Evolutionary conservation across 768 basidiomycete genomes (phyloP).

Genomic region (Paxillus involutus): DNA sequence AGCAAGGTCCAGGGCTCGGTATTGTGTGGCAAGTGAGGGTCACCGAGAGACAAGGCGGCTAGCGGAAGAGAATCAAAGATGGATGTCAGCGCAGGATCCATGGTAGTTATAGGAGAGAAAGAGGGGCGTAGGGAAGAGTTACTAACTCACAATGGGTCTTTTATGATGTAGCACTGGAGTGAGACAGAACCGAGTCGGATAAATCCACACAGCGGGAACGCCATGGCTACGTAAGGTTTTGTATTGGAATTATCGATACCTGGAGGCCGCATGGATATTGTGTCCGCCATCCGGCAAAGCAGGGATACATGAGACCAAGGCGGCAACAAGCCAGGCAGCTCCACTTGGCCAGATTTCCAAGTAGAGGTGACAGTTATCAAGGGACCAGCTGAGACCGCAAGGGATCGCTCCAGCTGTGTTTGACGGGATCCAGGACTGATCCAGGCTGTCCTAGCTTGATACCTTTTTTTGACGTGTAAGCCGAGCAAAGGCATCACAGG

Average conservation of each 20-base stretch:
- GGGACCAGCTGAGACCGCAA: not conserved
- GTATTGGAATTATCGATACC: constrained; percentile 7
- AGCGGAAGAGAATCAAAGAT: constrained; percentile 1
- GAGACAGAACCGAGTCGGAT: constrained; percentile 21
- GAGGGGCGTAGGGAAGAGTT: constrained; percentile 1
- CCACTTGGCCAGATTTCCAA: not conserved
- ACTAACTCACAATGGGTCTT: constrained; percentile 15
- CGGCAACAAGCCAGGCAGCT: not conserved
- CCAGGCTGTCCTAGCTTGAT: too few relatives aligned
- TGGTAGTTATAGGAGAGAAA: not conserved
- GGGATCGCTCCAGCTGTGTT: not conserved
- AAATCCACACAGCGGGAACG: constrained; percentile 21
- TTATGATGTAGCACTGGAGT: constrained; percentile 28
- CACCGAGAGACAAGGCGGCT: constrained; percentile 17
- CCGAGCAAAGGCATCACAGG: not conserved
- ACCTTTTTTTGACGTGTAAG: not conserved
- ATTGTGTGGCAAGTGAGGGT: constrained; percentile 4
- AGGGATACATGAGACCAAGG: constrained; percentile 1
- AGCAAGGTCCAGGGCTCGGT: not conserved
- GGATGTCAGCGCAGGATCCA: not conserved
- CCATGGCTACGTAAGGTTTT: constrained; percentile 31
- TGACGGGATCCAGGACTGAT: too few relatives aligned
- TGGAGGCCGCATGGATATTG: constrained; percentile 16
- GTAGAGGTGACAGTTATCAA: not conserved
- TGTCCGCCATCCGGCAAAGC: constrained; percentile 1